Percentiles rank a stretch among this genome's conserved stretches.
These are phyloP conservation scores for Claviceps sp. DNA, from an alignment of 2,329 filamentous ascomycete species.

Conservation along the genomic window DNA sequence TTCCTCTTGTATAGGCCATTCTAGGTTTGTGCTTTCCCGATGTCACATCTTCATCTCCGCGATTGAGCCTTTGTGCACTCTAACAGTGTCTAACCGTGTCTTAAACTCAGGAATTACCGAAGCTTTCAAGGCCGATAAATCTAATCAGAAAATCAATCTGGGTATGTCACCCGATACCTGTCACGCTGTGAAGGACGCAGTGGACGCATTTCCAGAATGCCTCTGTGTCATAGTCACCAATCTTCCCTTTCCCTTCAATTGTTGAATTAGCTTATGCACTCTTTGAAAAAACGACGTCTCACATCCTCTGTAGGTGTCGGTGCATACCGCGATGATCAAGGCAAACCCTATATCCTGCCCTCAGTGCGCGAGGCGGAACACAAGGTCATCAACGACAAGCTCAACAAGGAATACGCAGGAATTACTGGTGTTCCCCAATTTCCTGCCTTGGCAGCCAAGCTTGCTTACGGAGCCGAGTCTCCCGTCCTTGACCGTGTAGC, in stretches of 20 bases:
- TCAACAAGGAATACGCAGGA: slow-evolving; percentile 97
- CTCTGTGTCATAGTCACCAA: neutral
- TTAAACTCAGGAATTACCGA: slow-evolving; percentile 65
- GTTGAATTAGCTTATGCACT: slow-evolving; percentile 1
- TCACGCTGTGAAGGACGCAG: neutral
- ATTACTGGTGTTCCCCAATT: slow-evolving; percentile 94
- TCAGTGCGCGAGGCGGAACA: slow-evolving; percentile 83
- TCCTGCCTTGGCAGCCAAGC: slow-evolving; percentile 77
- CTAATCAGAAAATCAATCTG: slow-evolving; percentile 94
- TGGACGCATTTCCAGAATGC: neutral
- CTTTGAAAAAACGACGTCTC: slow-evolving; percentile 7
- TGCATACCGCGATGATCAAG: slow-evolving; percentile 94
- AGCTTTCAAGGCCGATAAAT: slow-evolving; percentile 94
- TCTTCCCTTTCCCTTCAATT: neutral
- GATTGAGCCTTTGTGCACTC: slow-evolving; percentile 11
- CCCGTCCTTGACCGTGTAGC: slow-evolving; percentile 65
- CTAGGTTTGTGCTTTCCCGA: slow-evolving; percentile 41
- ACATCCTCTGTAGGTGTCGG: slow-evolving; percentile 56
- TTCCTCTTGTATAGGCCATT: slow-evolving; percentile 48
- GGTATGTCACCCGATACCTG: slow-evolving; percentile 38
- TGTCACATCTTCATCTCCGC: neutral
- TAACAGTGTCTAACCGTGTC: neutral
- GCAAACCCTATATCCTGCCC: slow-evolving; percentile 94
- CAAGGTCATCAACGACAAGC: slow-evolving; percentile 60
- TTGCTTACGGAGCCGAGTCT: slow-evolving; percentile 80